A percentile compares a stretch with the other conserved stretches of the same genome.
phyloP scores from a whole-genome alignment of 1,284 basidiomycete species.

The Fomitopsis palustris region DNA sequence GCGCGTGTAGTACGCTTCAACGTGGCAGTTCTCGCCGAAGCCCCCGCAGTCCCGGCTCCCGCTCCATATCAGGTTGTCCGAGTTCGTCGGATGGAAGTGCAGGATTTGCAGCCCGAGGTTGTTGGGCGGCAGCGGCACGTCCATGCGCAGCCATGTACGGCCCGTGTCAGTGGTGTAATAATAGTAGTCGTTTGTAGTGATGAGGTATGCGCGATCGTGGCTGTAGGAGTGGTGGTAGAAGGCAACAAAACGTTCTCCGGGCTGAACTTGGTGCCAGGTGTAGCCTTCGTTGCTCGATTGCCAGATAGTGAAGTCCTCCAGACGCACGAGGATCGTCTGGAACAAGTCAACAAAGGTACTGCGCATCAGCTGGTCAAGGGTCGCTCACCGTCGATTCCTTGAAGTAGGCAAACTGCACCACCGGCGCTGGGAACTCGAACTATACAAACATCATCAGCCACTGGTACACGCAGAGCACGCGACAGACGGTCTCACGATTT shows the following conservation, averaged over 20 bases:
- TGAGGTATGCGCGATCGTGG: slow-evolving; percentile 83
- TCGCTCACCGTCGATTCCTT: slow-evolving; percentile 57
- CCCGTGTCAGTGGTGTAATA: slow-evolving; percentile 87
- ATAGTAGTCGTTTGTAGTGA: slow-evolving; percentile 66
- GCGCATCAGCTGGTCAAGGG: not conserved
- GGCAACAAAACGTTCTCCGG: slow-evolving; percentile 67
- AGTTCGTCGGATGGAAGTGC: slow-evolving; percentile 81
- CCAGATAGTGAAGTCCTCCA: slow-evolving; percentile 80
- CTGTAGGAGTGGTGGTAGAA: slow-evolving; percentile 86
- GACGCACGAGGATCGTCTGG: slow-evolving; percentile 82
- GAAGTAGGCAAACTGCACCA: slow-evolving; percentile 87
- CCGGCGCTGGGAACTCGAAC: slow-evolving; percentile 69
- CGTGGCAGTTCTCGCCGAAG: slow-evolving; percentile 53
- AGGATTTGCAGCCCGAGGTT: slow-evolving; percentile 74
- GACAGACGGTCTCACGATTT: slow-evolving; percentile 44
- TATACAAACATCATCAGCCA: slow-evolving; percentile 25
- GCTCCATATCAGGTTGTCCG: slow-evolving; percentile 89
- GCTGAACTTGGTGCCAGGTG: slow-evolving; percentile 73
- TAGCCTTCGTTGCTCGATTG: slow-evolving; percentile 95
- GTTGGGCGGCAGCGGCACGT: slow-evolving; percentile 74
- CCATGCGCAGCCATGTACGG: slow-evolving; percentile 61
- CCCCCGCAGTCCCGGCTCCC: slow-evolving; percentile 70
- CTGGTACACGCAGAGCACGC: not conserved
- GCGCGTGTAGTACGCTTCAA: slow-evolving; percentile 69
- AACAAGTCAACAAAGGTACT: not conserved